Percentiles rank a stretch among this genome's conserved stretches.
Evolutionary conservation across 2,329 filamentous ascomycete genomes (phyloP).

Genomic region (Didymellaceae sp.): DNA sequence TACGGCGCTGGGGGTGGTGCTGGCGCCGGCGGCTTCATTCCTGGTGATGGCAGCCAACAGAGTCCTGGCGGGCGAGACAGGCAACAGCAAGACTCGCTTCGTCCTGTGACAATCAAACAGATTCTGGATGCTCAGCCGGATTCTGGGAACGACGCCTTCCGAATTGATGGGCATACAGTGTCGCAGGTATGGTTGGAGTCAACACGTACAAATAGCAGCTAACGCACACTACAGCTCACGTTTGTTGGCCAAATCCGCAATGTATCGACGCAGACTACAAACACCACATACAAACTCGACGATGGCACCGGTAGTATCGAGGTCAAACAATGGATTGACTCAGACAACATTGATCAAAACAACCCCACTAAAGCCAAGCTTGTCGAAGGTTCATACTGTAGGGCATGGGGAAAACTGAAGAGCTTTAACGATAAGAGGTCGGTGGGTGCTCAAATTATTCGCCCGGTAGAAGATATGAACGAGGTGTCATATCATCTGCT

Average conservation of each 20-base stretch:
- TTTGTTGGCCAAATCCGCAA: conserved; percentile 91
- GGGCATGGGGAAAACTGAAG: conserved; percentile 85
- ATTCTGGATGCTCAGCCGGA: conserved; percentile 74
- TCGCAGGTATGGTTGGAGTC: conserved; percentile 57
- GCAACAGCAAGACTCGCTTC: conserved; percentile 82
- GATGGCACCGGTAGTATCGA: conserved; percentile 94
- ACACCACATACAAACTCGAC: conserved; percentile 90
- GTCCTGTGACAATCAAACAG: conserved; percentile 95
- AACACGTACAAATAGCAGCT: conserved; percentile 9
- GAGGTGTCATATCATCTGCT: conserved; percentile 93
- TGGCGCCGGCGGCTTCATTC: conserved; percentile 67
- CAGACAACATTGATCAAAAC: conserved; percentile 57
- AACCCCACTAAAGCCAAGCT: conserved; percentile 61
- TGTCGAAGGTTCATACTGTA: conserved; percentile 78
- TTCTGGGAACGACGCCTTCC: conserved; percentile 72
- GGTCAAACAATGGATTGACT: conserved; percentile 85
- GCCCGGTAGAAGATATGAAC: conserved; percentile 82
- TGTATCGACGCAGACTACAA: conserved; percentile 85
- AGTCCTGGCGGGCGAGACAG: conserved; percentile 52
- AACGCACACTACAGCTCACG: conserved; percentile 66
- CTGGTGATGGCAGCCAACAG: conserved; percentile 55
- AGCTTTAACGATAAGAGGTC: conserved; percentile 83
- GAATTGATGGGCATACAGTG: conserved; percentile 77
- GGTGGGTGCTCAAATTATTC: conserved; percentile 80
- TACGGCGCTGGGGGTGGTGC: conserved; percentile 62